phyloP scores from a whole-genome alignment of 805 yeast species.

The Saccharomycopsis fibuligera region DNA sequence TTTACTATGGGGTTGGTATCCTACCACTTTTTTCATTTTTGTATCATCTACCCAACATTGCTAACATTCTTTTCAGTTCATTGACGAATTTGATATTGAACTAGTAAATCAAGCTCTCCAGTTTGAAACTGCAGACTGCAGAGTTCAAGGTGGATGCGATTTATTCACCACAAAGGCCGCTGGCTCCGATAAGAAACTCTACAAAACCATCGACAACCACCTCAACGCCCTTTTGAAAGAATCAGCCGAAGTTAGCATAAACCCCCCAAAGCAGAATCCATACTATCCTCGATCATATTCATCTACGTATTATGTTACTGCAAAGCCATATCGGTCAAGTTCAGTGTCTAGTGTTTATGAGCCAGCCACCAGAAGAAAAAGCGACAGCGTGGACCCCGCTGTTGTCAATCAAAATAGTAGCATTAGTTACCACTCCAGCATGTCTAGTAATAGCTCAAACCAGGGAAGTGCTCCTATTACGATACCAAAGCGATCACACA shows the following conservation, averaged over 20 bases:
- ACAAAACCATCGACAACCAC: conserved; percentile 80
- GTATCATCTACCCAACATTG: not conserved
- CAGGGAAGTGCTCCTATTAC: too few relatives aligned
- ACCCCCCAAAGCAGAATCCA: conserved; percentile 19
- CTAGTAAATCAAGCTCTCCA: conserved; percentile 79
- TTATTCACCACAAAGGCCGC: conserved; percentile 91
- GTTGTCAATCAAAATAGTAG: too few relatives aligned
- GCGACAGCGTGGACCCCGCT: too few relatives aligned
- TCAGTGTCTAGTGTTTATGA: not conserved
- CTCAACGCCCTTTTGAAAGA: conserved; percentile 12
- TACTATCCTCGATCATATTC: conserved; percentile 19
- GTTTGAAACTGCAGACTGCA: conserved; percentile 69
- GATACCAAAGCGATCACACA: too few relatives aligned
- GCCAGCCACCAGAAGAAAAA: not conserved
- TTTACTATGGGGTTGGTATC: not conserved
- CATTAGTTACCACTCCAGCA: too few relatives aligned
- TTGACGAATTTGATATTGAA: conserved; percentile 91
- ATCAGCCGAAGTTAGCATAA: conserved; percentile 2
- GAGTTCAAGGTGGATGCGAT: conserved; percentile 84
- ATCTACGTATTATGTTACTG: not conserved
- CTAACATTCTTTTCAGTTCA: conserved; percentile 44
- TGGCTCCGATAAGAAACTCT: conserved; percentile 81
- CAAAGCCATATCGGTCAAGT: not conserved
- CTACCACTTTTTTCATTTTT: not conserved
- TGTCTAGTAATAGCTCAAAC: too few relatives aligned